Evolutionary conservation across 306 rosid species (phyloP), one percentile per base, ranked within the genome.

Genomic region (Prunus padus): DNA sequence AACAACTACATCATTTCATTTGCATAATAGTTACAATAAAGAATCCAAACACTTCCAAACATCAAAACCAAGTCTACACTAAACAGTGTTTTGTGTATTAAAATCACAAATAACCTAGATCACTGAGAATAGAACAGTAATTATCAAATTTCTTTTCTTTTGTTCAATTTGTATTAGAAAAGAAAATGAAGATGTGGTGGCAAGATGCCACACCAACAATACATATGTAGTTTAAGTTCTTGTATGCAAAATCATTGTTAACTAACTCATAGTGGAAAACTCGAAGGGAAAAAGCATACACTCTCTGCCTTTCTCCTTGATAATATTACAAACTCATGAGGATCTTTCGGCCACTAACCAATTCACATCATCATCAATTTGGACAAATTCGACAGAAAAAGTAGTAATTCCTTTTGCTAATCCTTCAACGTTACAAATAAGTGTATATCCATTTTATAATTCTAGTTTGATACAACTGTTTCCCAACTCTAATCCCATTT

Each of bases 381-480:
- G 65, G 65, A 71, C 13, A 20, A n/a, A 54, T 30, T 46, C 6
- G 15, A 40, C 19, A 19, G 28, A 52, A 10, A 12, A 28, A n/a
- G 25, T 5, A 54, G 42, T 28, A 30, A 18, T 54, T 55, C 56
- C 11, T 42, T 45, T 42, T 18, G 18, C 67, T 23, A 44, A 54
- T 8, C 4, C n/a, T 19, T 16, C 11, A 49, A 26, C 28, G 40
- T 7, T 8, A 37, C 40, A 72, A 72, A 6, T 78, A 44, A 25
- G 59, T 28, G 71, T 44, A 26, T 26, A 30, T 46, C 55, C 61
- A 33, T 54, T 50, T 63, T 65, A 31, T 25, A 45, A 60, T 14
- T 20, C 45, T 56, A 69, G 42, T 82, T 26, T 80, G 60, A 72
- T 76, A 77, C 56, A 66, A 68, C 64, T 31, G 65, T 59, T 49